Base-by-base conservation (phyloP, 352 stramenopile species). In the Phytophthora sp. region DNA sequence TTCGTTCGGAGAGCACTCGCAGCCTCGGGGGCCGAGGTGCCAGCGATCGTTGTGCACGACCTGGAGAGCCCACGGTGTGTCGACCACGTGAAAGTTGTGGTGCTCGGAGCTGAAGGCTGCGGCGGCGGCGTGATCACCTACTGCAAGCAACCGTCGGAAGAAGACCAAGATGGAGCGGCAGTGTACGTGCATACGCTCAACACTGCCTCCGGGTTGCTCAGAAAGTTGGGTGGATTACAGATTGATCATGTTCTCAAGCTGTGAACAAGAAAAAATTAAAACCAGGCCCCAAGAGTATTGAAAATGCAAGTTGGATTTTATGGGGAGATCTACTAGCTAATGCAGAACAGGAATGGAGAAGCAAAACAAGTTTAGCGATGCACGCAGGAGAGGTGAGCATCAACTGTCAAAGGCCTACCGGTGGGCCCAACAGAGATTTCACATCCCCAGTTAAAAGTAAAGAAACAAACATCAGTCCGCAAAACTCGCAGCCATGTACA, bases 51-150 rank as follows among this genome's bases (percentile, higher is more conserved):
- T 9, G 74, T 84, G 13, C 72, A 86, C 44, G 53, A 75, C 28
- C 55, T 88, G 20, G 24, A 61, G 27, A 88, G 79, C 41, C 69
- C 77, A 27, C 46, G 54, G 1, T 88, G 79, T 39, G 38, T 63
- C 8, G 82, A 91, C 48, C 48, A 38, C 8, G 73, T 88, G 20
- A 77, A 84, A 20, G 79, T 91, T 46, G 82, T 77, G 9, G 70
- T 87, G 21, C 89, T 91, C 50, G 61, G 59, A 17, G 66, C 20
- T 10, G 49, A 26, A 35, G 63, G 63, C 12, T 34, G 70, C 50
- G 62, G 70, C 12, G 82, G 82, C n/a, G 82, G 82, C 2, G 67
- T 89, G 43, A 89, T 91, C 55, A 88, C 79, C 6, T 91, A 89
- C 60, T 85, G 73, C 66, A 91, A 91, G 48, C 54, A 63, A 31